Evolutionary conservation across 108 stramenopile species (phyloP).

Genomic region (Nannochloropsis granulata): DNA sequence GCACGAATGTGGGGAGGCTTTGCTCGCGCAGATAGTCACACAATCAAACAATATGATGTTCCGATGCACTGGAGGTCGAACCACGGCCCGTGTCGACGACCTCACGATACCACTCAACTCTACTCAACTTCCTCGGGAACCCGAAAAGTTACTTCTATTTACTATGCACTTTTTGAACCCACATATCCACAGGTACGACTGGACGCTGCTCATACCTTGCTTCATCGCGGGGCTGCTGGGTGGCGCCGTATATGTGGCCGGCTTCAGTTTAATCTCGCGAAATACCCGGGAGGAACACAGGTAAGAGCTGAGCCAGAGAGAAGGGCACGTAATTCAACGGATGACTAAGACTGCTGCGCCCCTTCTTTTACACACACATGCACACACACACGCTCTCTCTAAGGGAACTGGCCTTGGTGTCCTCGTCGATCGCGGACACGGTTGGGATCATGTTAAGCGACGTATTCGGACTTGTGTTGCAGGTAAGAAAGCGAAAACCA

Average conservation of each 20-base stretch:
- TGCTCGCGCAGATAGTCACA: too few species aligned
- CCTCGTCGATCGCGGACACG: conserved; percentile 31
- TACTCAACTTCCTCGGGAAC: too few species aligned
- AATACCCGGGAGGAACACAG: conserved; percentile 11
- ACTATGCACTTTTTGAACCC: too few species aligned
- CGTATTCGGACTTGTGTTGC: conserved; percentile 24
- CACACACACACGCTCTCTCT: neutral
- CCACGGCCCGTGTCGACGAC: too few species aligned
- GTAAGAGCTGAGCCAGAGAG: neutral
- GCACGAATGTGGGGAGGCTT: too few species aligned
- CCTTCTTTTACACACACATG: neutral
- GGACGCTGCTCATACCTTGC: conserved; percentile 18
- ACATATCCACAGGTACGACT: conserved; percentile 9
- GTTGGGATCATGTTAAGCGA: conserved; percentile 25
- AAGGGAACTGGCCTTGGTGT: conserved; percentile 28
- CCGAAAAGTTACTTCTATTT: too few species aligned
- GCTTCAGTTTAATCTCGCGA: conserved; percentile 23
- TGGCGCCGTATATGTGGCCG: conserved; percentile 31
- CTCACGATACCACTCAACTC: too few species aligned
- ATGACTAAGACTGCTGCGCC: neutral
- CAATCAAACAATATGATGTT: too few species aligned
- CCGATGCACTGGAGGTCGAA: too few species aligned
- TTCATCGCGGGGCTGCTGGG: conserved; percentile 29
- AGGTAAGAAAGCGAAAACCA: neutral
- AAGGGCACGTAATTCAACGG: neutral